A percentile compares a stretch with the other conserved stretches of the same genome.
Evolutionary conservation across 129 eudicot genomes (phyloP).

Genomic region (Smallanthus sonchifolius): DNA sequence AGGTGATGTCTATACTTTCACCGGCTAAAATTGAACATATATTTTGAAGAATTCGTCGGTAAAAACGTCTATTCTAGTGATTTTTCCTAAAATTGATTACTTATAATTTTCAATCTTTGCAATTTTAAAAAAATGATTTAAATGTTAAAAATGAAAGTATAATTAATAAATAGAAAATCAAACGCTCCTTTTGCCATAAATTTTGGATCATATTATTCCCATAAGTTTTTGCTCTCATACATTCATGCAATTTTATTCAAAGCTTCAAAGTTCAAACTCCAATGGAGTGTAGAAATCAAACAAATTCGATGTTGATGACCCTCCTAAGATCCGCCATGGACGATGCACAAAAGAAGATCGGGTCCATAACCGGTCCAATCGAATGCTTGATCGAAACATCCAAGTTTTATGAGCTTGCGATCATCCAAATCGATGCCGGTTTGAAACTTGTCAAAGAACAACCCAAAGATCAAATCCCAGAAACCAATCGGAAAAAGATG

Average conservation of each 20-base stretch:
- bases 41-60: no score
- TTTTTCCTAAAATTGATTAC: no score
- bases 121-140: no score
- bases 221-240: neutral
- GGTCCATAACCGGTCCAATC: slow-evolving; percentile 40
- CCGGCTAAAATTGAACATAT: no score
- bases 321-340: slow-evolving; percentile 60
- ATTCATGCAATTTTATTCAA: slow-evolving; percentile 7
- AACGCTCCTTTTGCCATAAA: slow-evolving; percentile 7
- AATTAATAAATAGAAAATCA: neutral
- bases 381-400: slow-evolving; percentile 52
- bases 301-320: slow-evolving; percentile 52
- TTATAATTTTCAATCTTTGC: no score
- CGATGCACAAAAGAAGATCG: slow-evolving; percentile 52
- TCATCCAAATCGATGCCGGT: slow-evolving; percentile 51
- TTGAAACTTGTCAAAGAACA: slow-evolving; percentile 45
- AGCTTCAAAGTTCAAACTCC: slow-evolving; percentile 13
- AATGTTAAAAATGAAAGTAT: no score
- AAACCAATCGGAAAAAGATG: slow-evolving; percentile 37
- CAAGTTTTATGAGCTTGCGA: slow-evolving; percentile 62
- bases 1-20: no score
- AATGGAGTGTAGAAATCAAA: slow-evolving; percentile 37
- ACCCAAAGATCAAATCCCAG: slow-evolving; percentile 26
- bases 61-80: no score
- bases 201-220: slow-evolving; percentile 14